Base-by-base conservation (phyloP, 306 rosid genomes). In the Mimosa bimucronata region DNA sequence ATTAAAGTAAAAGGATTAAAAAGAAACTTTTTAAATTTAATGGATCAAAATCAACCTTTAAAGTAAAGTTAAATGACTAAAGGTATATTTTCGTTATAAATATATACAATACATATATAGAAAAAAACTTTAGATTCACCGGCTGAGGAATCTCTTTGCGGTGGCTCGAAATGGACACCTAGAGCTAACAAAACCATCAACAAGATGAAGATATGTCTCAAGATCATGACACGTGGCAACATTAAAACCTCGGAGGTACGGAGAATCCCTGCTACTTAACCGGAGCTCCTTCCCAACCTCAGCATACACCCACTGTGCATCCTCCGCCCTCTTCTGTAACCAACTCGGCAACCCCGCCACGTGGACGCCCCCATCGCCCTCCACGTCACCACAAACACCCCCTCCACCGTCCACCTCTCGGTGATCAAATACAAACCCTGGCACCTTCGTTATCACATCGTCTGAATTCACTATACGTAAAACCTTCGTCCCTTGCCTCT, bases 261-360 rank as follows among this genome's bases (percentile, higher is more conserved):
- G 90, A 3, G 89, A 91, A 50, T 88, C 89, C 48, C 81, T 82
- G 78, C 90, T 89, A 21, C 92, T 75, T 0, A 92, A 65, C 15
- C 90, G 68, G 9, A 91, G 87, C 66, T 92, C 97, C 61, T 83
- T 83, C 57, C 97, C 97, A 7, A 92, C 90, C 45, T 92, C 97
- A 1, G 92, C 90, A 46, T 91, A 91, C 13, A 80, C 78, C 91
- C 91, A 88, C 60, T 80, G 92, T 0, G 87, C 82, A 13, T 83
- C 88, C 79, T 86, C 79, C 57, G 82, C 83, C 4, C 74, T 62
- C 82, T 74, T 81, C 23, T 77, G 85, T 0, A 90, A 73, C 97
- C 95, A 90, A 15, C 80, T 64, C 0, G 85, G 87, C 5, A 85
- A 15, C 0, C 80, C 68, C 1, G 78, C 75, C 76, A 84, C 55